Conservation (phyloP, 129 eudicot genomes). For the Mikania micrantha region DNA sequence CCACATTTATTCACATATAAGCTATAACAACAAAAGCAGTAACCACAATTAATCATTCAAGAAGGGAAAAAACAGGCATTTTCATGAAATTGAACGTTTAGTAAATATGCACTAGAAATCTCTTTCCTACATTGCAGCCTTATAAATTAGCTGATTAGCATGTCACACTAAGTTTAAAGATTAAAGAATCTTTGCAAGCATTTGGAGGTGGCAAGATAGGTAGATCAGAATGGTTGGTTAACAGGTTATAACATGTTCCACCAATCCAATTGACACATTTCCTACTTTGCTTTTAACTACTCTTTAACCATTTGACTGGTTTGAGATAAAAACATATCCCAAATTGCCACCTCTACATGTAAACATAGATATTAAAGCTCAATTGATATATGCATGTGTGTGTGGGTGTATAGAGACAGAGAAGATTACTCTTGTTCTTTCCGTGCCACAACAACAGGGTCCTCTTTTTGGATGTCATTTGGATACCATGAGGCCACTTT, state of each 20-base stretch:
- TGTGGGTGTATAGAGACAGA: not conserved
- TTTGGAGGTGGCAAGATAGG: not conserved
- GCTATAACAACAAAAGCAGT: not conserved
- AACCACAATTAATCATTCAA: not conserved
- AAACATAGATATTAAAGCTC: not conserved
- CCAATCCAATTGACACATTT: not conserved
- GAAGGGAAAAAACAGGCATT: not conserved
- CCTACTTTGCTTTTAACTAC: not conserved
- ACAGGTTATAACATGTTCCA: not conserved
- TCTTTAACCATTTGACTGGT: not conserved
- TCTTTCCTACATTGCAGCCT: not conserved
- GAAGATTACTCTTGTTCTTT: constrained; percentile 60
- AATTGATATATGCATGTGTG: not conserved
- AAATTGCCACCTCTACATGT: not conserved
- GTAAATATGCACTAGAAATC: not conserved
- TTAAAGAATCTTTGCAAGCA: not conserved
- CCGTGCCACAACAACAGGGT: constrained; percentile 56
- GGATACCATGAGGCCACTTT: constrained; percentile 87
- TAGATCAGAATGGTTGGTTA: not conserved
- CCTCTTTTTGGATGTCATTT: constrained; percentile 56
- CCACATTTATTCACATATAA: not conserved
- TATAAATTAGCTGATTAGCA: not conserved
- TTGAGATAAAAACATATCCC: not conserved
- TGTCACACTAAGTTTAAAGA: not conserved
- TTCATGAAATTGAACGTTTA: not conserved